A percentile compares a stretch with the other conserved stretches of the same genome.
Conservation (phyloP, 2,329 filamentous ascomycete genomes). For the Diplodia scrobiculata region DNA sequence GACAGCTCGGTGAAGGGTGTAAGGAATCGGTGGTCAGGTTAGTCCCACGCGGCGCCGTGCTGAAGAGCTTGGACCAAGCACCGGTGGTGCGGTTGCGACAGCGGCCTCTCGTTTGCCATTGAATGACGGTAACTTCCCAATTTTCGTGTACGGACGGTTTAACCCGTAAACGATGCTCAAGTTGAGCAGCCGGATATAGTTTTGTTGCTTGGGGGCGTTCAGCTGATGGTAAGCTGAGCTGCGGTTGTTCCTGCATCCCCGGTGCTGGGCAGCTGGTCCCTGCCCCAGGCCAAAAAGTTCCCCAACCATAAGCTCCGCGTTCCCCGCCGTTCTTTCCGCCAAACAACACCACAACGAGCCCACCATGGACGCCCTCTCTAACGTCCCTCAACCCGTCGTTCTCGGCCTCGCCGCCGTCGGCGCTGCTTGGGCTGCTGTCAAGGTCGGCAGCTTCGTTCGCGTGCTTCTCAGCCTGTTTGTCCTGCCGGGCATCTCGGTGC, state of each 20-base stretch:
- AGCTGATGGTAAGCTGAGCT: constrained; percentile 7
- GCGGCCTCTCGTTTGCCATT: not conserved
- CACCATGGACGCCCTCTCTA: constrained; percentile 21
- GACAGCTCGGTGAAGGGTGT: not conserved
- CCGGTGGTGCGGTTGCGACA: not conserved
- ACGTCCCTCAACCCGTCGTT: constrained; percentile 22
- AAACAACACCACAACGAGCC: constrained; percentile 1
- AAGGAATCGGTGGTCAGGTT: not conserved
- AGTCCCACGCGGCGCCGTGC: constrained; percentile 6
- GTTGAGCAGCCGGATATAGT: too few relatives aligned
- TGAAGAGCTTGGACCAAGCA: constrained; percentile 29
- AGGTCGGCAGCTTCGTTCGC: constrained; percentile 51
- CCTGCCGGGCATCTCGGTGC: constrained; percentile 52
- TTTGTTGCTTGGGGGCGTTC: not conserved
- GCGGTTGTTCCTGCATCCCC: not conserved
- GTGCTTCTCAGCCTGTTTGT: constrained; percentile 54
- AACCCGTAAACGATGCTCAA: not conserved
- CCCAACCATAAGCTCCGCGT: constrained; percentile 17
- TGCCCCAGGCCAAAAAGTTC: constrained; percentile 28
- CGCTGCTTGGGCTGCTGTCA: constrained; percentile 32
- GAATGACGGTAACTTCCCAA: not conserved
- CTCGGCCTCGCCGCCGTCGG: constrained; percentile 28
- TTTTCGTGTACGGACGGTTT: not conserved
- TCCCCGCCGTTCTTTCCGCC: not conserved
- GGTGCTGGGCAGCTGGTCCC: not conserved